Base-by-base conservation (phyloP, 345 rosid genomes). In the Excoecaria agallocha region DNA sequence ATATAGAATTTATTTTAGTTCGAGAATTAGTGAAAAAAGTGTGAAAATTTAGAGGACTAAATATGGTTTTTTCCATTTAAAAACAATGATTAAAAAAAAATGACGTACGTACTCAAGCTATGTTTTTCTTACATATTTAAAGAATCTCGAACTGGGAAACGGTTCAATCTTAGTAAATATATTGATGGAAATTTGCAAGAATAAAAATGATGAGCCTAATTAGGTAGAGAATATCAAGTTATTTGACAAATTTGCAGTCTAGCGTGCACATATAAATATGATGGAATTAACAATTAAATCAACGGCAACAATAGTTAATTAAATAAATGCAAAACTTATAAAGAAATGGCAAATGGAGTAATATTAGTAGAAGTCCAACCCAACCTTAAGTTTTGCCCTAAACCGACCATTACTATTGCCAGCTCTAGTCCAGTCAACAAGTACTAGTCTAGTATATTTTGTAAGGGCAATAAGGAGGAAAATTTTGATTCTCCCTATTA, bases 381-480 rank as follows among this genome's bases (percentile, higher is more conserved):
- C 66, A 72, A 48, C n/a, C 57, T 49, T 60, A 72, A 19, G 48
- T 3, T 11, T 61, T 72, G 41, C 35, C 68, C 68, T 48, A 38
- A 60, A 72, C 48, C 49, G 59, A 61, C 68, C 68, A 45, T 22
- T 46, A 48, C 30, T 19, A 30, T 46, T 30, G 68, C 64, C 52
- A 56, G 73, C 73, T 70, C 51, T 15, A 41, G 51, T 46, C 74
- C 65, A 60, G 75, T 74, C 71, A 74, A 12, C 16, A 50, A 38
- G 5, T 52, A 50, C 25, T n/a, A 25, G 22, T 48, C 24, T 48
- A n/a, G 35, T 24, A 43, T 25, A 22, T 20, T 67, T 48, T 48
- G 39, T 37, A 30, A 50, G 38, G 57, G 13, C 59, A 22, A n/a
- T 49, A 4, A 69, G 6, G 45, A 35, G 71, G 45, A 49, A 50